phyloP scores from a whole-genome alignment of 1,139 yeast genomes.

The Blastobotrys indianensis region DNA sequence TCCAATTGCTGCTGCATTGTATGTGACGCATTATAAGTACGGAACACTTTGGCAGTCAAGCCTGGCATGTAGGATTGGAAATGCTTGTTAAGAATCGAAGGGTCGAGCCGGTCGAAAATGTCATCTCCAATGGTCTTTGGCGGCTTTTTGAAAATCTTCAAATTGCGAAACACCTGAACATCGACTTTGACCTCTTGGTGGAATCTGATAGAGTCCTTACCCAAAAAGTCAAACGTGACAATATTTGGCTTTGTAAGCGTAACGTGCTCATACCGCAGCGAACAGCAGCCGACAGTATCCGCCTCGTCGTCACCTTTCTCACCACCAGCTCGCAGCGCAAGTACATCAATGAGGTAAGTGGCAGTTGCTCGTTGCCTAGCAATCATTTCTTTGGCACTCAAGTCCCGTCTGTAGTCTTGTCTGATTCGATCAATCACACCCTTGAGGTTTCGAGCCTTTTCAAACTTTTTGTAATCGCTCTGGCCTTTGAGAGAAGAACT shows the following conservation, averaged over 20 bases:
- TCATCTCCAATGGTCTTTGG: conserved; percentile 92
- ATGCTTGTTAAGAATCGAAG: conserved; percentile 75
- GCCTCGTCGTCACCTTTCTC: conserved; percentile 97
- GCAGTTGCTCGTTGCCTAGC: conserved; percentile 94
- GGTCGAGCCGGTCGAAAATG: conserved; percentile 83
- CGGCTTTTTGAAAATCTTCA: conserved; percentile 75
- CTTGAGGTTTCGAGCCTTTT: conserved; percentile 82
- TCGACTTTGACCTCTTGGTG: conserved; percentile 92
- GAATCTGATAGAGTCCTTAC: conserved; percentile 91
- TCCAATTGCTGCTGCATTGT: conserved; percentile 95
- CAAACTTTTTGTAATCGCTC: conserved; percentile 86
- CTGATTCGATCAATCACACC: conserved; percentile 68
- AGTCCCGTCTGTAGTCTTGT: conserved; percentile 61
- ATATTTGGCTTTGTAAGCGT: conserved; percentile 79
- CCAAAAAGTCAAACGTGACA: conserved; percentile 89
- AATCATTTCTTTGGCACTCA: conserved; percentile 72
- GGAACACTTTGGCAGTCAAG: conserved; percentile 91
- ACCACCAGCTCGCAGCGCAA: conserved; percentile 97
- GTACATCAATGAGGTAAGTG: conserved; percentile 85
- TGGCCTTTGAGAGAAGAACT: conserved; percentile 87
- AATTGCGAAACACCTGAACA: conserved; percentile 79
- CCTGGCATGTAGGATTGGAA: conserved; percentile 90
- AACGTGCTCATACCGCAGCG: conserved; percentile 82
- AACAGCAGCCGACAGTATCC: conserved; percentile 97
- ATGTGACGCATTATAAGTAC: conserved; percentile 94